Conservation (phyloP, 2,329 filamentous ascomycete species). For the Aureobasidium sp. region DNA sequence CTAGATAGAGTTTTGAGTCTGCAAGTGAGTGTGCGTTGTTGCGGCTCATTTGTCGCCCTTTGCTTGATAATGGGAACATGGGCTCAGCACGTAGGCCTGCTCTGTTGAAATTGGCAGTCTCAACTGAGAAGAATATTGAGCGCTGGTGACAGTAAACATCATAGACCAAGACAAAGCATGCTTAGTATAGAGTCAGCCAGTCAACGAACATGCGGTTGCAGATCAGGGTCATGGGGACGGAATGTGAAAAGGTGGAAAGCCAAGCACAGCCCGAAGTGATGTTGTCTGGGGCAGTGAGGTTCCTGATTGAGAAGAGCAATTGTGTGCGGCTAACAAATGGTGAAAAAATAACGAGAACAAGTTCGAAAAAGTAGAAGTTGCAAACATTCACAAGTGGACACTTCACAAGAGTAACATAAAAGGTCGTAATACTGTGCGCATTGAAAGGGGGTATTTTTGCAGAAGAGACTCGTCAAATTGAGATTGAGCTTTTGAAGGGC, state of each 20-base stretch:
- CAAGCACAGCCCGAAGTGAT: background rate
- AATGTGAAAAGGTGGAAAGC: background rate
- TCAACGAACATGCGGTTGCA: background rate
- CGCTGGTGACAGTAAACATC: no score
- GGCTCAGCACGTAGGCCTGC: background rate
- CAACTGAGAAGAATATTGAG: no score
- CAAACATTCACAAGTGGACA: background rate
- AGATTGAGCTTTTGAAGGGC: constrained; percentile 12
- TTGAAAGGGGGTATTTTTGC: constrained; percentile 12
- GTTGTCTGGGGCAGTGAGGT: background rate
- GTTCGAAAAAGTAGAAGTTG: background rate
- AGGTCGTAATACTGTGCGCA: constrained; percentile 13
- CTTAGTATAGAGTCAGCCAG: background rate
- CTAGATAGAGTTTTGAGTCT: no score
- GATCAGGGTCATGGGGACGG: no score
- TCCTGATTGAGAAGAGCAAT: no score
- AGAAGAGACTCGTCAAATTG: constrained; percentile 16
- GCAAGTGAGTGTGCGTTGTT: no score
- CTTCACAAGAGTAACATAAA: constrained; percentile 5
- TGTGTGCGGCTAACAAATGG: background rate
- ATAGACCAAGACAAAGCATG: background rate
- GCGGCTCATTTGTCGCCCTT: no score
- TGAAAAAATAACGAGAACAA: background rate
- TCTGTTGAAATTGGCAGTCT: no score
- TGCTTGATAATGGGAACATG: no score